Evolutionary conservation across 164 flowering plant species (phyloP).

Genomic region (Cinnamomum micranthum): DNA sequence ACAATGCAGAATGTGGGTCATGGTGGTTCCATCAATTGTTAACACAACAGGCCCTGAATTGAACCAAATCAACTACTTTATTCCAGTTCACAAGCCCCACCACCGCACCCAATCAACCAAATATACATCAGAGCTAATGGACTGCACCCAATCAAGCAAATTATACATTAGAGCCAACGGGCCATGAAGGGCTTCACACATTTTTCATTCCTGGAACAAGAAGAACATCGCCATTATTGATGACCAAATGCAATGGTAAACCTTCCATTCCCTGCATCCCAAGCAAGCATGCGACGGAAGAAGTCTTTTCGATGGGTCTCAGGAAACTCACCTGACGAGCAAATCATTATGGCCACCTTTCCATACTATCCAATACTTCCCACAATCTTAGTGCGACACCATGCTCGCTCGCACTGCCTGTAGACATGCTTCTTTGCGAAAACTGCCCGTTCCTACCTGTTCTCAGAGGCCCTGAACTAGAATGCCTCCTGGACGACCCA

Average conservation of each 20-base stretch:
- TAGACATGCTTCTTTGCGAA: constrained; percentile 51
- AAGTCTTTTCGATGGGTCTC: background rate
- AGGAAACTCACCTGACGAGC: background rate
- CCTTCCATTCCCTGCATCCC: background rate
- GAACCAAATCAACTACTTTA: background rate
- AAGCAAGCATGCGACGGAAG: background rate
- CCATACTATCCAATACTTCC: background rate
- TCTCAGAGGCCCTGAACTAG: constrained; percentile 66
- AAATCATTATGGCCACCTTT: constrained; percentile 4
- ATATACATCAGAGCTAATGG: background rate
- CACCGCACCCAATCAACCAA: background rate
- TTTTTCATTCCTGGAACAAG: background rate
- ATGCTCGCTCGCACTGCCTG: constrained; percentile 66
- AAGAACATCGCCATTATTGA: background rate
- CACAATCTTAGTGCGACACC: constrained; percentile 29
- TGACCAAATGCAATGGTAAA: background rate
- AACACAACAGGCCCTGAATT: background rate
- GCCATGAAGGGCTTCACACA: background rate
- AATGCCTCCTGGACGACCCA: constrained; percentile 60
- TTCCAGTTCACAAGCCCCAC: background rate
- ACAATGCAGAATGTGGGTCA: background rate
- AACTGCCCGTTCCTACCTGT: constrained; percentile 37
- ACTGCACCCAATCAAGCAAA: background rate
- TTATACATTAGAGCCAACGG: background rate
- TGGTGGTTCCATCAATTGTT: background rate